Conservation (phyloP, 2,329 filamentous ascomycete species). For the Paramyrothecium sp. region DNA sequence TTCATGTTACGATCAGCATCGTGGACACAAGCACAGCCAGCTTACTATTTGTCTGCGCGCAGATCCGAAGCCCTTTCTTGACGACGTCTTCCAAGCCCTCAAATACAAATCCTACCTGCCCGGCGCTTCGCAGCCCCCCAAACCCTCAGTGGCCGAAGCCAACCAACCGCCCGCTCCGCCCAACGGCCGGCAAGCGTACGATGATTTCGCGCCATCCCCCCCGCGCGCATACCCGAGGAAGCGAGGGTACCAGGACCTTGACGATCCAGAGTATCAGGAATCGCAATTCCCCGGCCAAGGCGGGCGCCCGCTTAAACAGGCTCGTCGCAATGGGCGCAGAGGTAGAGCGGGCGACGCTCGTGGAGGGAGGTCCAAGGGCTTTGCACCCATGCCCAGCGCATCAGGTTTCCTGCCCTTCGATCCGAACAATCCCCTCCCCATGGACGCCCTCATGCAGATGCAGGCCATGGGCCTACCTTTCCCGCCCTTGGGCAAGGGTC, state of each 20-base stretch:
- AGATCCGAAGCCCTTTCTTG: conserved; percentile 56
- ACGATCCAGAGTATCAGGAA: conserved; percentile 22
- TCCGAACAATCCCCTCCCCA: conserved; percentile 48
- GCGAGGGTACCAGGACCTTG: conserved; percentile 31
- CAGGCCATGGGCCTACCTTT: conserved; percentile 52
- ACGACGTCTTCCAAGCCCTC: conserved; percentile 69
- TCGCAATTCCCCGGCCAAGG: conserved; percentile 12
- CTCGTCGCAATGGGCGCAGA: conserved; percentile 49
- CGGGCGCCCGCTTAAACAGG: conserved; percentile 57
- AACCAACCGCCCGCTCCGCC: not conserved
- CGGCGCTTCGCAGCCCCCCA: conserved; percentile 44
- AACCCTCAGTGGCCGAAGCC: conserved; percentile 12
- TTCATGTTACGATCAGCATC: not conserved
- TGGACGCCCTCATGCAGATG: conserved; percentile 62
- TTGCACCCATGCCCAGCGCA: conserved; percentile 12
- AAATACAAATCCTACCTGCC: conserved; percentile 60
- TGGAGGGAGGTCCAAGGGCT: conserved; percentile 11
- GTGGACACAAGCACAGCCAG: not conserved
- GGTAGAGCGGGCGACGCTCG: conserved; percentile 20
- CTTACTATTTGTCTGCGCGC: conserved; percentile 7
- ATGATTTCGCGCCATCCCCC: not conserved
- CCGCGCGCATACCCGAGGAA: conserved; percentile 21
- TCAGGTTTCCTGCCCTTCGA: conserved; percentile 45
- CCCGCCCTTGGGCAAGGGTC: conserved; percentile 37
- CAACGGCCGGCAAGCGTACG: not conserved